phyloP scores from a whole-genome alignment of 495 filamentous ascomycete genomes.

The Hyaloscypha bicolor region DNA sequence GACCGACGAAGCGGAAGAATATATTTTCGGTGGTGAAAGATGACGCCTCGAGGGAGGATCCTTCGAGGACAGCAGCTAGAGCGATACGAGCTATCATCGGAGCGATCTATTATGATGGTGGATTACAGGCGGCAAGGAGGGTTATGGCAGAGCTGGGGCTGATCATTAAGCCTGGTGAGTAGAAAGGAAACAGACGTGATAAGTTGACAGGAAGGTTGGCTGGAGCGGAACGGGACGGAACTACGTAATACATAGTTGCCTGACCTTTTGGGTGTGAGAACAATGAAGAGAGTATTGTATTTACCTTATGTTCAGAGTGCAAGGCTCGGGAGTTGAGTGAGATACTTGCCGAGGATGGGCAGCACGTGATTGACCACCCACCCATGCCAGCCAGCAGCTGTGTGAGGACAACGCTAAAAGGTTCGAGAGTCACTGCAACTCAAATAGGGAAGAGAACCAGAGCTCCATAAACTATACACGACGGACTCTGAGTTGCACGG shows the following conservation, averaged over 20 bases:
- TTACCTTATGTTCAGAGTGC: background rate
- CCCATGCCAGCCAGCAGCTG: background rate
- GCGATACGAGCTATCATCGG: slow-evolving; percentile 27
- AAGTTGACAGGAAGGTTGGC: background rate
- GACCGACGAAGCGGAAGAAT: slow-evolving; percentile 7
- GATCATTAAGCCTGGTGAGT: slow-evolving; percentile 4
- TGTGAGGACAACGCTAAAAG: background rate
- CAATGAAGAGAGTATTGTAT: background rate
- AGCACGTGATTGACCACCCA: background rate
- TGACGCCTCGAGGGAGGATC: slow-evolving; percentile 11
- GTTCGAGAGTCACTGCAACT: too few relatives aligned
- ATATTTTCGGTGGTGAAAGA: background rate
- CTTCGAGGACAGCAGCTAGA: slow-evolving; percentile 9
- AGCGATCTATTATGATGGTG: slow-evolving; percentile 27
- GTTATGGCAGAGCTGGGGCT: slow-evolving; percentile 19
- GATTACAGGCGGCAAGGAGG: slow-evolving; percentile 16
- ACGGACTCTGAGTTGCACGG: too few relatives aligned
- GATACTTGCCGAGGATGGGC: background rate
- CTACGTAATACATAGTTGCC: background rate
- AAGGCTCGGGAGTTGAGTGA: slow-evolving; percentile 5
- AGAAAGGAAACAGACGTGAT: background rate
- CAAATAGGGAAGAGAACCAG: too few relatives aligned
- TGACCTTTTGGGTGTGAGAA: background rate
- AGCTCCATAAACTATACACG: too few relatives aligned
- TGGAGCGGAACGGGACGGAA: background rate